Percentiles rank a stretch among this genome's conserved stretches.
phyloP scores from a whole-genome alignment of 1,284 basidiomycete species.

The Melanopsichium pennsylvanicum region DNA sequence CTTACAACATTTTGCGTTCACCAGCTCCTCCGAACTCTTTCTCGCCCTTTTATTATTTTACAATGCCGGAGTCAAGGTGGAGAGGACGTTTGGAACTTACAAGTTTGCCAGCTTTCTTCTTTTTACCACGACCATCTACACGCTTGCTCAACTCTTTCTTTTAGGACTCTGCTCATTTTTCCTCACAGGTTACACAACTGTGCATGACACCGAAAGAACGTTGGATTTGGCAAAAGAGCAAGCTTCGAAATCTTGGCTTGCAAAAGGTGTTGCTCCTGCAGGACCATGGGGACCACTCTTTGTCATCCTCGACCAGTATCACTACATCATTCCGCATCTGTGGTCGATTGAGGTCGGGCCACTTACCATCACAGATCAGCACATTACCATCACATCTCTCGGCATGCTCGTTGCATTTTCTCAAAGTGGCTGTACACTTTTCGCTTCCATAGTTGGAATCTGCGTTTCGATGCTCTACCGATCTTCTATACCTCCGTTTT shows the following conservation, averaged over 20 bases:
- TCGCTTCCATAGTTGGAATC: constrained; percentile 7
- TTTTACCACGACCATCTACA: constrained; percentile 14
- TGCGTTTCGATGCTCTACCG: constrained; percentile 21
- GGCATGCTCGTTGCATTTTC: constrained; percentile 16
- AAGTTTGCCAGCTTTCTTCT: constrained; percentile 74
- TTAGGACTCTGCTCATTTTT: not conserved
- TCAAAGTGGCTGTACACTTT: constrained; percentile 1
- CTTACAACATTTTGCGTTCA: constrained; percentile 78
- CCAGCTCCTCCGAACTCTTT: constrained; percentile 84
- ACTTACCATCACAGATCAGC: constrained; percentile 22
- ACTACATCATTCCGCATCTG: constrained; percentile 28
- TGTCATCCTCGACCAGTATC: constrained; percentile 27
- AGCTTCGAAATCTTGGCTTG: not conserved
- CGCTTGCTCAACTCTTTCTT: constrained; percentile 5
- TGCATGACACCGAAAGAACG: too few species aligned
- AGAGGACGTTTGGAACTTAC: constrained; percentile 82
- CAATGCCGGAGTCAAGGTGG: constrained; percentile 76
- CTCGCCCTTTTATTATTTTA: constrained; percentile 79
- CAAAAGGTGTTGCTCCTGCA: constrained; percentile 9
- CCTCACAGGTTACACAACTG: not conserved
- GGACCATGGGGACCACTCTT: constrained; percentile 39
- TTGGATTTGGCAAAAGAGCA: not conserved
- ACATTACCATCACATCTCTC: constrained; percentile 16
- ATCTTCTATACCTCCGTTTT: not conserved
- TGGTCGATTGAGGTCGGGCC: constrained; percentile 23